phyloP scores from a whole-genome alignment of 805 yeast species.

The Yueomyces sinensis region DNA sequence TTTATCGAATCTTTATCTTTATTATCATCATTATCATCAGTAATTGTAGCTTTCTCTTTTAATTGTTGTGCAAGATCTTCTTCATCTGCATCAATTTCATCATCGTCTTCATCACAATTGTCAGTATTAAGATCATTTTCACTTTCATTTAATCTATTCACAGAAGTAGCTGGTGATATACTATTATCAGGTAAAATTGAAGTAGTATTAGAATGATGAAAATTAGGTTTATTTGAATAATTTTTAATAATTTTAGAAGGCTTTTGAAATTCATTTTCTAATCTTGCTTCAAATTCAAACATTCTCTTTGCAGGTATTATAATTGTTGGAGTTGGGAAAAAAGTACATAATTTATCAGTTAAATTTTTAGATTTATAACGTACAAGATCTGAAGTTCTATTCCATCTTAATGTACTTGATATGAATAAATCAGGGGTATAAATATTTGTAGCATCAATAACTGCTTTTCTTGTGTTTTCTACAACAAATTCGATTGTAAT shows the following conservation, averaged over 20 bases:
- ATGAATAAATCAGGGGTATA: slow-evolving; percentile 23
- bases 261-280: slow-evolving; percentile 6
- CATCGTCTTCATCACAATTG: neutral
- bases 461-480: slow-evolving; percentile 14
- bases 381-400: slow-evolving; percentile 13
- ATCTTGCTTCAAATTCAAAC: slow-evolving; percentile 14
- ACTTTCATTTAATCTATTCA: too few relatives aligned
- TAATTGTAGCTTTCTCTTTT: neutral
- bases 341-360: slow-evolving; percentile 14
- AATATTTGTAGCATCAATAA: slow-evolving; percentile 20
- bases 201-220: neutral
- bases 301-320: slow-evolving; percentile 19
- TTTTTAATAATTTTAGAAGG: neutral
- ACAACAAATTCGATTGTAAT: slow-evolving; percentile 22
- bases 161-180: neutral
- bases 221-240: neutral
- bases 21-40: neutral
- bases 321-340: slow-evolving; percentile 19
- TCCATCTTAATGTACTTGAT: slow-evolving; percentile 13
- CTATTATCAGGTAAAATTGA: neutral
- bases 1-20: neutral
- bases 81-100: neutral
- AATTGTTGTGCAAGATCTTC: neutral
- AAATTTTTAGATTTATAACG: slow-evolving; percentile 15
- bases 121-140: neutral